These are phyloP conservation scores for Microbotryomycetes sp. DNA, from an alignment of 1,284 basidiomycete species.

Conservation along the genomic window DNA sequence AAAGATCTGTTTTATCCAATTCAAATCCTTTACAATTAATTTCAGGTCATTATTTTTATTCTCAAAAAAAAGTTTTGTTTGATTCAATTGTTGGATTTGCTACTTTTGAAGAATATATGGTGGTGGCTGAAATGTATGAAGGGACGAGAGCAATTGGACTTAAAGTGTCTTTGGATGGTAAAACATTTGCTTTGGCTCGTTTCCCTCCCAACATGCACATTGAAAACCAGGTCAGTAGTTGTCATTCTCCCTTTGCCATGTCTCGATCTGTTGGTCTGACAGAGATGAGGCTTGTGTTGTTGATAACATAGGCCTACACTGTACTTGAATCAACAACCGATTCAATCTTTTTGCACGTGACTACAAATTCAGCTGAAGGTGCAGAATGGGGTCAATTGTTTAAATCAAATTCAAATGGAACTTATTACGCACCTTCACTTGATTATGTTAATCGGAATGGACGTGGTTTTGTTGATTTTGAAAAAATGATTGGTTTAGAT, in stretches of 20 bases:
- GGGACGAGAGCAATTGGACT: constrained; percentile 61
- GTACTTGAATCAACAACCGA: constrained; percentile 90
- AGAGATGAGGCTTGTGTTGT: neutral
- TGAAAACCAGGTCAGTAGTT: constrained; percentile 56
- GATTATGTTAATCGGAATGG: constrained; percentile 86
- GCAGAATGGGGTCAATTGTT: constrained; percentile 87
- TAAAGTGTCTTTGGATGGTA: constrained; percentile 85
- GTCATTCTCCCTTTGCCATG: neutral
- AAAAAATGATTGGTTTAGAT: constrained; percentile 94
- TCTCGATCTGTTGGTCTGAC: neutral
- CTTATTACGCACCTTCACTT: constrained; percentile 81
- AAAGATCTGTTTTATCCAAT: constrained; percentile 52
- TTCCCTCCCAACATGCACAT: constrained; percentile 88
- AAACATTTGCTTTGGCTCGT: constrained; percentile 70
- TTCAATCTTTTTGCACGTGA: constrained; percentile 90
- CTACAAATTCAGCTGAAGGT: constrained; percentile 66
- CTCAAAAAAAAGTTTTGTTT: constrained; percentile 67
- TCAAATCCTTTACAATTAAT: constrained; percentile 73
- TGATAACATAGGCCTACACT: constrained; percentile 84
- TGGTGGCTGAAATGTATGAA: constrained; percentile 76
- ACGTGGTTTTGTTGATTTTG: constrained; percentile 88
- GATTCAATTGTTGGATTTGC: constrained; percentile 86
- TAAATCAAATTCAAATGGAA: constrained; percentile 97
- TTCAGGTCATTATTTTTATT: constrained; percentile 69
- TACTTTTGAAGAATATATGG: constrained; percentile 90